Percentiles rank a stretch among this genome's conserved stretches.
These are phyloP conservation scores for Fusarium torreyae DNA, from an alignment of 2,329 filamentous ascomycete genomes.

Conservation along the genomic window DNA sequence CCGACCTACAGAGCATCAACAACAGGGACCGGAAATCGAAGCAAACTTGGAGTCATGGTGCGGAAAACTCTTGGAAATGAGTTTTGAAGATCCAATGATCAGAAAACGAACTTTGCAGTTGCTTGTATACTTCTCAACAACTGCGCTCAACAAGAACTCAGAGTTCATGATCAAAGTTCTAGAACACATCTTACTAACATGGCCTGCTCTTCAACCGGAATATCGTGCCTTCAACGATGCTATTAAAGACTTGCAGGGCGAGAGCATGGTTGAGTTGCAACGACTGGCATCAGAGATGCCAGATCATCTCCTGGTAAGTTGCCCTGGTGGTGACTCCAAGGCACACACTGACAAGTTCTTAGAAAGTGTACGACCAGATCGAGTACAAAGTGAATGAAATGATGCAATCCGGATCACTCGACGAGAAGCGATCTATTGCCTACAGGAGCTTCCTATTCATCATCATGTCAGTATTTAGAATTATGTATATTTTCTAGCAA, in stretches of 20 bases:
- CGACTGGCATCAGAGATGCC: slow-evolving; percentile 91
- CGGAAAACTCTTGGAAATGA: slow-evolving; percentile 77
- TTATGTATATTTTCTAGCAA: background rate
- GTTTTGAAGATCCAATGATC: slow-evolving; percentile 87
- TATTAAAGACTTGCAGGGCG: slow-evolving; percentile 87
- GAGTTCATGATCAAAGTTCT: slow-evolving; percentile 90
- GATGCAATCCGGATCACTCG: slow-evolving; percentile 78
- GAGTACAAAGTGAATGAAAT: slow-evolving; percentile 87
- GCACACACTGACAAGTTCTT: slow-evolving; percentile 15
- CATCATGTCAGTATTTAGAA: slow-evolving; percentile 74
- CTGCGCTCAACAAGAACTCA: slow-evolving; percentile 81
- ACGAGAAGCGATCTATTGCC: slow-evolving; percentile 87
- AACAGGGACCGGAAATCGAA: slow-evolving; percentile 72
- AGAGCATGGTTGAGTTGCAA: slow-evolving; percentile 90
- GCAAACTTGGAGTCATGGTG: slow-evolving; percentile 80
- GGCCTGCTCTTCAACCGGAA: slow-evolving; percentile 79
- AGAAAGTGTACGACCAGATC: slow-evolving; percentile 89
- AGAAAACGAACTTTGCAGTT: slow-evolving; percentile 86
- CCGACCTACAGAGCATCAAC: slow-evolving; percentile 54
- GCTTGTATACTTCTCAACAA: slow-evolving; percentile 87
- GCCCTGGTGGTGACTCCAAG: background rate
- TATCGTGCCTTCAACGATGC: slow-evolving; percentile 85
- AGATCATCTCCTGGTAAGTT: slow-evolving; percentile 82
- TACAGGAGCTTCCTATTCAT: slow-evolving; percentile 94
- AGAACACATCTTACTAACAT: slow-evolving; percentile 90